A percentile compares a stretch with the other conserved stretches of the same genome.
Conservation (phyloP, 2,329 filamentous ascomycete genomes). For the Hymenoscyphus repandus region DNA sequence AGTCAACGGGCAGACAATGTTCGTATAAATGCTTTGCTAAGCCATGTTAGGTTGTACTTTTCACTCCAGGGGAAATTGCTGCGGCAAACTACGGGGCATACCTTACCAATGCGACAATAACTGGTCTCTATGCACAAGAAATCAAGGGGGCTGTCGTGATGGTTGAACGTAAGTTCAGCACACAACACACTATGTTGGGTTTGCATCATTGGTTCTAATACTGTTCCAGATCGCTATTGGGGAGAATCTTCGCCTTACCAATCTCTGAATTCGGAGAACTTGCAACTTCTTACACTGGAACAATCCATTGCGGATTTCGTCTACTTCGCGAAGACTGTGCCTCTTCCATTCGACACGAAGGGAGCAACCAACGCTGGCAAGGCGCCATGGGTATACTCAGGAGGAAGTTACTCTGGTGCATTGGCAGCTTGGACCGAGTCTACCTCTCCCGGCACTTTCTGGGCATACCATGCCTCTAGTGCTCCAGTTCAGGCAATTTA, state of each 20-base stretch:
- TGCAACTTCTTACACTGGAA: slow-evolving; percentile 35
- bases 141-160: slow-evolving; percentile 49
- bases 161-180: slow-evolving; percentile 42
- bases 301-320: slow-evolving; percentile 49
- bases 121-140: slow-evolving; percentile 46
- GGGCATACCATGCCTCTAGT: slow-evolving; percentile 54
- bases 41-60: slow-evolving; percentile 38
- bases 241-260: slow-evolving; percentile 49
- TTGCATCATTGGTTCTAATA: slow-evolving; percentile 2
- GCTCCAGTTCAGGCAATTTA: slow-evolving; percentile 50
- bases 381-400: slow-evolving; percentile 51
- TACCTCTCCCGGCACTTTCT: slow-evolving; percentile 49
- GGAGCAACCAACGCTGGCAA: slow-evolving; percentile 43
- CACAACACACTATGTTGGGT: neutral
- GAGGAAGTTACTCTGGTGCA: slow-evolving; percentile 52
- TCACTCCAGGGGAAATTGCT: slow-evolving; percentile 47
- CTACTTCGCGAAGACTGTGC: slow-evolving; percentile 47
- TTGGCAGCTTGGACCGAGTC: slow-evolving; percentile 51
- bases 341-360: slow-evolving; percentile 48
- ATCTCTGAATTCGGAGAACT: slow-evolving; percentile 44
- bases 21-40: neutral
- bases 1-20: slow-evolving; percentile 13
- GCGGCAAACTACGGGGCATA: slow-evolving; percentile 44
- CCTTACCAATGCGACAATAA: slow-evolving; percentile 43
- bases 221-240: slow-evolving; percentile 47